Conservation (phyloP, 176 grass and related monocot species). For the sorghum (Sorghum bicolor) region Sorghum_bicolor_NCBIv3 NC_012870.2:20604501-20605000, state of each 20-base stretch:
- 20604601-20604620: neutral
- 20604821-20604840: conserved; percentile 6
- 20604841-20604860: neutral
- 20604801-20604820: conserved; percentile 14
- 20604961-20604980: no score
- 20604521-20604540: neutral
- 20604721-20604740: conserved; percentile 10
- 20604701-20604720: conserved; percentile 8
- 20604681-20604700: conserved; percentile 9
- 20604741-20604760: neutral
- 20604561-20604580: neutral
- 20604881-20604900: neutral
- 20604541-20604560: conserved; percentile 1
- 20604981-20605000: no score
- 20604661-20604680: neutral
- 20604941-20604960: no score
- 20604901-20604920: neutral
- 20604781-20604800: neutral
- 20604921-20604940: no score
- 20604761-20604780: neutral
- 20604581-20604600: neutral
- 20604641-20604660: neutral
- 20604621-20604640: neutral
- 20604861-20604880: neutral
- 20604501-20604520: conserved; percentile 23